These are phyloP conservation scores for Lanmaoa rubissima DNA, from an alignment of 768 basidiomycete genomes.

Conservation along the genomic window DNA sequence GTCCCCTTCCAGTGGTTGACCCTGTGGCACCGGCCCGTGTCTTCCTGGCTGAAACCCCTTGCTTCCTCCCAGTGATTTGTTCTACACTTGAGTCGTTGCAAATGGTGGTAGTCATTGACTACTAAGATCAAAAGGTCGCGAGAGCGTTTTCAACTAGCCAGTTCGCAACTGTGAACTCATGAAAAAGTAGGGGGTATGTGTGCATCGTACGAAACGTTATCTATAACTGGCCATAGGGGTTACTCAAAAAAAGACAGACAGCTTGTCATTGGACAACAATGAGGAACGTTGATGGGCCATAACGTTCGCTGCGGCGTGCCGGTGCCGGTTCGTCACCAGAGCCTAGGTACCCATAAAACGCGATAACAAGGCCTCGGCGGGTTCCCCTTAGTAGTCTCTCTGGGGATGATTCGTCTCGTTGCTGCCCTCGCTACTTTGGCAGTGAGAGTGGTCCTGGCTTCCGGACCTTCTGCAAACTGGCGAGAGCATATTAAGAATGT, in stretches of 20 bases:
- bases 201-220: not conserved
- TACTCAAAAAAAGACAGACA: not conserved
- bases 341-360: slow-evolving; percentile 11
- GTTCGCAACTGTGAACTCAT: no score
- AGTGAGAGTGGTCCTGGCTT: not conserved
- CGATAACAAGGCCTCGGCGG: not conserved
- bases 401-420: slow-evolving; percentile 12
- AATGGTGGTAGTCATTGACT: not conserved
- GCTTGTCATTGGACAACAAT: slow-evolving; percentile 7
- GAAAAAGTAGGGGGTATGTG: not conserved
- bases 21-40: not conserved
- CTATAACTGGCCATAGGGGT: not conserved
- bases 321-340: not conserved
- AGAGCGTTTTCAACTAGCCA: not conserved
- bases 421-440: slow-evolving; percentile 6
- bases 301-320: not conserved
- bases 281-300: slow-evolving; percentile 12
- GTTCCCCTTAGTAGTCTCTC: not conserved
- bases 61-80: no score
- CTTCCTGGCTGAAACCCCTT: no score
- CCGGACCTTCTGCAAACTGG: slow-evolving; percentile 14
- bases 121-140: no score
- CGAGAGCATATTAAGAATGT: slow-evolving; percentile 25
- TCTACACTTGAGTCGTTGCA: no score
- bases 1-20: no score